These are phyloP conservation scores for Leucocoprinus sp. DNA, from an alignment of 768 basidiomycete species.

Conservation along the genomic window DNA sequence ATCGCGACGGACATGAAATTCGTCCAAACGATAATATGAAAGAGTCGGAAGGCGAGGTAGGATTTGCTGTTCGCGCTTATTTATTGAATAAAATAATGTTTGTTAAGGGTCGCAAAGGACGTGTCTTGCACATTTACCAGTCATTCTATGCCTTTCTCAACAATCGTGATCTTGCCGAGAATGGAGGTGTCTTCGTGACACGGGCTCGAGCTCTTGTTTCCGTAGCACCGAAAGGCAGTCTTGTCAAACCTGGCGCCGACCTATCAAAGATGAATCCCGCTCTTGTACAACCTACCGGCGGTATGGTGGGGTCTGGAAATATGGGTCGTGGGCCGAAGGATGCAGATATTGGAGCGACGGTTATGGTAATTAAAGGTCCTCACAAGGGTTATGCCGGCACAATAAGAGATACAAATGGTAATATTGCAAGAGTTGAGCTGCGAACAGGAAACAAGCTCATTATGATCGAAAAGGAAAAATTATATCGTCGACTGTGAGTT, in stretches of 20 bases:
- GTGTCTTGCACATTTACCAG: constrained; percentile 89
- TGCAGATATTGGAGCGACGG: constrained; percentile 69
- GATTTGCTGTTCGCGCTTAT: constrained; percentile 15
- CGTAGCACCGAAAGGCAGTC: constrained; percentile 76
- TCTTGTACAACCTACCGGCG: constrained; percentile 51
- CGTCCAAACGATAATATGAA: constrained; percentile 87
- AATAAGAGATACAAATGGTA: constrained; percentile 93
- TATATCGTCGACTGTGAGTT: constrained; percentile 65
- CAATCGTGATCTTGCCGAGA: constrained; percentile 84
- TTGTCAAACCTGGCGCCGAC: constrained; percentile 61
- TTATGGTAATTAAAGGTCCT: constrained; percentile 78
- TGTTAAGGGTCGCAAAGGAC: constrained; percentile 70
- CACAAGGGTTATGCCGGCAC: constrained; percentile 87
- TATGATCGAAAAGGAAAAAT: constrained; percentile 73
- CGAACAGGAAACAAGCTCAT: constrained; percentile 83
- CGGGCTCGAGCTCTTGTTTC: constrained; percentile 77
- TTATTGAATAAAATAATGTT: background rate
- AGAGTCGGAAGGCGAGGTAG: constrained; percentile 82
- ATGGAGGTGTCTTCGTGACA: constrained; percentile 92
- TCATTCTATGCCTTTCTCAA: constrained; percentile 91
- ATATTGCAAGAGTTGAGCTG: constrained; percentile 83
- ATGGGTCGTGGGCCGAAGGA: constrained; percentile 80
- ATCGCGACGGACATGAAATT: constrained; percentile 82
- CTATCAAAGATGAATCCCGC: constrained; percentile 91
- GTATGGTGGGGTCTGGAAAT: constrained; percentile 71